Conservation (phyloP, 441 rosid species). For the Adansonia gregorii region DNA sequence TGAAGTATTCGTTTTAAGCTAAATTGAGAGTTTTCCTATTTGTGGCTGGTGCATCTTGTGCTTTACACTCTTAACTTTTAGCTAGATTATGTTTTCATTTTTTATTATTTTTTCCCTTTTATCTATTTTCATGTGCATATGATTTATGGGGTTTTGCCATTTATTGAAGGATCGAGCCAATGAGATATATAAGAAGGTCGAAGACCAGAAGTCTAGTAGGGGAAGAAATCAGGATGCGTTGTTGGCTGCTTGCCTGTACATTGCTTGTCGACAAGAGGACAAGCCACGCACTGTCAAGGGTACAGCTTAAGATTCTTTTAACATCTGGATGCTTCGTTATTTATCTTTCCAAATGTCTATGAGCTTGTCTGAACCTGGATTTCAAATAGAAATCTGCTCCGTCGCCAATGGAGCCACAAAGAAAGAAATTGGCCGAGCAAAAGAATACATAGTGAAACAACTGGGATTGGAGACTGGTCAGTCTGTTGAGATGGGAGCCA, state of each 20-base stretch:
- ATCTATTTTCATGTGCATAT: neutral
- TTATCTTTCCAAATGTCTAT: conserved; percentile 49
- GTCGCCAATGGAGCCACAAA: conserved; percentile 97
- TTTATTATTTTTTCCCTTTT: neutral
- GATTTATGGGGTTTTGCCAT: conserved; percentile 25
- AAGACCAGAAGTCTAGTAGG: conserved; percentile 97
- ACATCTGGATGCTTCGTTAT: conserved; percentile 61
- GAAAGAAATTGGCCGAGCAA: conserved; percentile 98
- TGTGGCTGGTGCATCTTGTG: conserved; percentile 5
- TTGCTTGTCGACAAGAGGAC: conserved; percentile 97
- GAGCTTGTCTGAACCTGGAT: conserved; percentile 61
- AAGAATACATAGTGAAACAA: conserved; percentile 96
- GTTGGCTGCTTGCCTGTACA: conserved; percentile 96
- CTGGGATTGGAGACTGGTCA: conserved; percentile 92
- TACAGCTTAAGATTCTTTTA: conserved; percentile 62
- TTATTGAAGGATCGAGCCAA: conserved; percentile 85
- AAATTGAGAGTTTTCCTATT: conserved; percentile 5
- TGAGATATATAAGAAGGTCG: conserved; percentile 95
- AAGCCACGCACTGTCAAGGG: conserved; percentile 99
- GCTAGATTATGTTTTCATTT: neutral
- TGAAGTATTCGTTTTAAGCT: neutral
- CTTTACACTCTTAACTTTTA: neutral
- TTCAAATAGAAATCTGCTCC: conserved; percentile 91
- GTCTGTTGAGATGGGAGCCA: conserved; percentile 94
- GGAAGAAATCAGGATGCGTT: conserved; percentile 99